A percentile compares a stretch with the other conserved stretches of the same genome.
Evolutionary conservation across 768 basidiomycete species (phyloP).

Genomic region (Trametopsis cervina): DNA sequence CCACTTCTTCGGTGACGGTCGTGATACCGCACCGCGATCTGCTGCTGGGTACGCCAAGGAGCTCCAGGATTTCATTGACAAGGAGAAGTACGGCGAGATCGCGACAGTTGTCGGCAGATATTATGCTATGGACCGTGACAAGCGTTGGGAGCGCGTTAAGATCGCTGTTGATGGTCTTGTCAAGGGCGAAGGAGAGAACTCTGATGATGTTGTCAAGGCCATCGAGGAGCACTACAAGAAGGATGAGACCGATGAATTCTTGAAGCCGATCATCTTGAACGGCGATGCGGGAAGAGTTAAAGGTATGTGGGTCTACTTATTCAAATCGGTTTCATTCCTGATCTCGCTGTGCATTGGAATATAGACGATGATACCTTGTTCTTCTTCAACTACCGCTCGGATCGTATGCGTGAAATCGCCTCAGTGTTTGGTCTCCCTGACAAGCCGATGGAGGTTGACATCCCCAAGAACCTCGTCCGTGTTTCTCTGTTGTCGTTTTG

Average conservation of each 20-base stretch:
- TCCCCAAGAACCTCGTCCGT: slow-evolving; percentile 77
- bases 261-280: slow-evolving; percentile 89
- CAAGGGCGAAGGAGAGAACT: slow-evolving; percentile 57
- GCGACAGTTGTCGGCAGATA: slow-evolving; percentile 86
- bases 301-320: no score
- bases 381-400: slow-evolving; percentile 97
- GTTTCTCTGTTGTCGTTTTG: no score
- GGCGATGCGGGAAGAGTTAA: slow-evolving; percentile 75
- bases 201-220: slow-evolving; percentile 52
- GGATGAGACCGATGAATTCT: slow-evolving; percentile 89
- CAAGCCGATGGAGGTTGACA: slow-evolving; percentile 75
- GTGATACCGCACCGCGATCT: slow-evolving; percentile 88
- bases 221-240: slow-evolving; percentile 74
- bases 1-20: slow-evolving; percentile 93
- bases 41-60: slow-evolving; percentile 72
- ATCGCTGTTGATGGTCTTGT: slow-evolving; percentile 83
- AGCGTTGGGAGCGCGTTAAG: slow-evolving; percentile 93
- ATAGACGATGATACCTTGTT: slow-evolving; percentile 84
- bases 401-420: slow-evolving; percentile 91
- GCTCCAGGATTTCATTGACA: slow-evolving; percentile 67
- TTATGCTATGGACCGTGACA: slow-evolving; percentile 97
- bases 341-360: background rate
- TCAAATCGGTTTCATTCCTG: background rate
- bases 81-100: slow-evolving; percentile 73
- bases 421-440: slow-evolving; percentile 73